A percentile compares a stretch with the other conserved stretches of the same genome.
These are phyloP conservation scores for Globisporangium rhizosaccharum DNA, from an alignment of 352 stramenopile genomes.

Conservation along the genomic window DNA sequence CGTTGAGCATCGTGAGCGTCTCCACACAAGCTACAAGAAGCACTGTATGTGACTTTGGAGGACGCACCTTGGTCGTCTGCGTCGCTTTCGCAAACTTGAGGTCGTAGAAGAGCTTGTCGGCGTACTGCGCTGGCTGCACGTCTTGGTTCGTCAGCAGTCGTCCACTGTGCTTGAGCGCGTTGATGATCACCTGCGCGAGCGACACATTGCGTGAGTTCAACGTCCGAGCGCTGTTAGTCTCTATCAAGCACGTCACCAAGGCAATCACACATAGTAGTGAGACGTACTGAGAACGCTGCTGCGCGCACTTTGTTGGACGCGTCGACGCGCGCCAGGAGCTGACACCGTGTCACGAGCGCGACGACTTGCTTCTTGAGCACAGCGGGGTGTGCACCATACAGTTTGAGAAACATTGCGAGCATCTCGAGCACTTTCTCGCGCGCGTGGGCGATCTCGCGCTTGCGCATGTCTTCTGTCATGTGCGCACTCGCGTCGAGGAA, in stretches of 20 bases:
- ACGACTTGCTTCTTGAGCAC: conserved; percentile 44
- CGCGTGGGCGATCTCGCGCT: conserved; percentile 47
- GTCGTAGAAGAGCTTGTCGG: conserved; percentile 71
- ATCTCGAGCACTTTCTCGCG: conserved; percentile 44
- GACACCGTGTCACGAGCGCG: conserved; percentile 35
- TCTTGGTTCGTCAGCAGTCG: conserved; percentile 33
- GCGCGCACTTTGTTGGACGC: conserved; percentile 65
- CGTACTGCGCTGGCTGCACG: conserved; percentile 42
- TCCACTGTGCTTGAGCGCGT: conserved; percentile 40
- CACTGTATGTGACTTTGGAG: no score
- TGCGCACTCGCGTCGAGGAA: conserved; percentile 50
- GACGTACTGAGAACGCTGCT: conserved; percentile 32
- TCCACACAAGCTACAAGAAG: no score
- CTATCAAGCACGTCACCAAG: background rate
- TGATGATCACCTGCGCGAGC: conserved; percentile 40
- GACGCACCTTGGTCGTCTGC: conserved; percentile 53
- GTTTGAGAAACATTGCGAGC: conserved; percentile 45
- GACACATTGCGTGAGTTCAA: background rate
- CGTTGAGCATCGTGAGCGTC: background rate
- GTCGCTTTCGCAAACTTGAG: conserved; percentile 69
- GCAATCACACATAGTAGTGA: background rate
- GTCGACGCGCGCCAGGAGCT: conserved; percentile 46
- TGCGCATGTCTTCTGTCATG: conserved; percentile 48
- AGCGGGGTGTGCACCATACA: conserved; percentile 37
- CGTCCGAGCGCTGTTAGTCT: no score